Evolutionary conservation across 2,329 filamentous ascomycete genomes (phyloP), one percentile per base, ranked within the genome.

Genomic region (Shiraia bambusicola): DNA sequence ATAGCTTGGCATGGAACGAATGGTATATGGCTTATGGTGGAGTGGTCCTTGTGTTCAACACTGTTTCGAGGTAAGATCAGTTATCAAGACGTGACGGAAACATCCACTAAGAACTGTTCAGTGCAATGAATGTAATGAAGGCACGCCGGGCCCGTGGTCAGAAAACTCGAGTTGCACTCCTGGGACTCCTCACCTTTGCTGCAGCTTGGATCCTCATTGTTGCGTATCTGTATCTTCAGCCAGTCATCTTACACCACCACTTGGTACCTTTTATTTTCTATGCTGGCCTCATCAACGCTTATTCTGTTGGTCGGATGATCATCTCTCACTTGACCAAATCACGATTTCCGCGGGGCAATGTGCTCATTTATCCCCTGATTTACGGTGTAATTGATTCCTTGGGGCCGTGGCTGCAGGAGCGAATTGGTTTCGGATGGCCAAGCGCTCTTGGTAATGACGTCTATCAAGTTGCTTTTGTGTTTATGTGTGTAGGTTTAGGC

Each of bases 221-320:
- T 3, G 73, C 79, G 22, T 98, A 97, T 70, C 78, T 97, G 42
- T 83, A 81, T 61, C 81, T 97, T 52, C 88, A 96, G 66, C 92
- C 91, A 4, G 74, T 80, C 49, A 94, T 97, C 60, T 79, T 95
- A 49, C 76, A 86, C 67, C 76, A 84, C 63, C 89, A 97, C 65
- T 77, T 96, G 7, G 81, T 98, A 13, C 91, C 93, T 1, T 97
- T 98, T 69, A 78, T 86, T 51, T 77, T 97, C 66, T 96, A 93
- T 66, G 86, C 87, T 29, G 91, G 91, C 40, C 75, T 97, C 42
- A 79, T 95, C 64, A 97, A 97, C 66, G 91, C 93, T 47, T 97
- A 96, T 74, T 88, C 87, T 37, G 92, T 97, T 42, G 92, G 92
- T 6, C 87, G 91, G 67, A 96, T 97, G 75, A 97, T 97, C 71